phyloP scores from a whole-genome alignment of 2,329 filamentous ascomycete genomes.

The Fusarium kyushuense region DNA sequence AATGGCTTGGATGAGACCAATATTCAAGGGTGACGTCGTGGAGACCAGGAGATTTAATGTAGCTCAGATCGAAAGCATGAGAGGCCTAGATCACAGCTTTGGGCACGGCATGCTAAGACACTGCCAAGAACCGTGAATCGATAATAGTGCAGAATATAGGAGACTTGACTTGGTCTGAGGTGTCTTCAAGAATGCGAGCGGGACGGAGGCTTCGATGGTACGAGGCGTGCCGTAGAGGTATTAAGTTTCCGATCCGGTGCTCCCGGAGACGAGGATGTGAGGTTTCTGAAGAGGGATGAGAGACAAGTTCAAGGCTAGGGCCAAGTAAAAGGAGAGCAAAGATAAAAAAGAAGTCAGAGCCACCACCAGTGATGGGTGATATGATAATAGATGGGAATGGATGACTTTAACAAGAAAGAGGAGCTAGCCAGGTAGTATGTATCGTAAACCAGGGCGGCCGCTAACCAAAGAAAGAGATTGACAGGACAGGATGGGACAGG shows the following conservation, averaged over 20 bases:
- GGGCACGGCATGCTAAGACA: constrained; percentile 38
- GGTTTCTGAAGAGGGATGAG: constrained; percentile 32
- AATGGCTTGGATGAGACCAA: constrained; percentile 35
- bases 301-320: constrained; percentile 26
- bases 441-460: constrained; percentile 13
- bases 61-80: constrained; percentile 31
- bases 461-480: constrained; percentile 25
- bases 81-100: constrained; percentile 43
- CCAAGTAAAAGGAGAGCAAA: constrained; percentile 14
- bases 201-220: constrained; percentile 32
- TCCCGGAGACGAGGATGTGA: constrained; percentile 24
- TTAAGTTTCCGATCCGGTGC: constrained; percentile 32
- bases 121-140: constrained; percentile 31
- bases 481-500: background rate
- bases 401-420: constrained; percentile 13
- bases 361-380: constrained; percentile 39
- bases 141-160: constrained; percentile 15
- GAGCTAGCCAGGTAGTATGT: constrained; percentile 5
- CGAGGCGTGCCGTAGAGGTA: constrained; percentile 9
- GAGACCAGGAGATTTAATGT: constrained; percentile 30
- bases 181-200: constrained; percentile 7
- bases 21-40: constrained; percentile 39
- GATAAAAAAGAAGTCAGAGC: constrained; percentile 8
- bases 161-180: background rate
- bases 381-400: constrained; percentile 14